Evolutionary conservation across 2,329 filamentous ascomycete genomes (phyloP).

Genomic region (Colletotrichum kahawae): DNA sequence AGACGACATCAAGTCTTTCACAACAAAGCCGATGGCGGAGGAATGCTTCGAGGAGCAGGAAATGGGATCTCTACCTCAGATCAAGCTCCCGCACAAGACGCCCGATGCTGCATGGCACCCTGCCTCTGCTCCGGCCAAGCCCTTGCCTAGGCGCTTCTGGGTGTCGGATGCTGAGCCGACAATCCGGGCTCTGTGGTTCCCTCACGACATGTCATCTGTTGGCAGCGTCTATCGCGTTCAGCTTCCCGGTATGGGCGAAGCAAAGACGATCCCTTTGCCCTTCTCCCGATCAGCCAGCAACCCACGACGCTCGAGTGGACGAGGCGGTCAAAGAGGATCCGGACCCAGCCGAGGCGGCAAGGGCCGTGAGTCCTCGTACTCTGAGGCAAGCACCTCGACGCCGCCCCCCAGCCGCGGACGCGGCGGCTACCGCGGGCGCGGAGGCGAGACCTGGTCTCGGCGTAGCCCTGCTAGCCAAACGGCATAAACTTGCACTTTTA

Average conservation of each 20-base stretch:
- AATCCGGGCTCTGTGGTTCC: constrained; percentile 28
- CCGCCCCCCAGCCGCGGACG: constrained; percentile 38
- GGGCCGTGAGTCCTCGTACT: constrained; percentile 19
- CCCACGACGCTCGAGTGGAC: constrained; percentile 30
- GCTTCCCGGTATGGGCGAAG: constrained; percentile 46
- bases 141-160: constrained; percentile 56
- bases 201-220: constrained; percentile 24
- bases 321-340: constrained; percentile 21
- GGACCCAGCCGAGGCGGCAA: constrained; percentile 25
- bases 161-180: constrained; percentile 44
- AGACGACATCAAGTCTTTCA: constrained; percentile 38
- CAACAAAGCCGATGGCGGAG: constrained; percentile 74
- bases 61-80: constrained; percentile 76
- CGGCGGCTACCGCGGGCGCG: constrained; percentile 43
- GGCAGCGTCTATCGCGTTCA: constrained; percentile 34
- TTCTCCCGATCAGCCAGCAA: constrained; percentile 36
- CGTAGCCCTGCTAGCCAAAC: constrained; percentile 17
- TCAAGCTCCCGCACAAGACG: constrained; percentile 68
- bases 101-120: constrained; percentile 69
- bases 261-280: constrained; percentile 43
- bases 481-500: background rate
- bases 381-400: constrained; percentile 6
- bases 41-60: constrained; percentile 84
- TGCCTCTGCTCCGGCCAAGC: constrained; percentile 57
- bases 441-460: constrained; percentile 47